These are phyloP conservation scores for Nicotiana obtusifolia DNA, from an alignment of 257 asterid genomes.

Conservation along the genomic window DNA sequence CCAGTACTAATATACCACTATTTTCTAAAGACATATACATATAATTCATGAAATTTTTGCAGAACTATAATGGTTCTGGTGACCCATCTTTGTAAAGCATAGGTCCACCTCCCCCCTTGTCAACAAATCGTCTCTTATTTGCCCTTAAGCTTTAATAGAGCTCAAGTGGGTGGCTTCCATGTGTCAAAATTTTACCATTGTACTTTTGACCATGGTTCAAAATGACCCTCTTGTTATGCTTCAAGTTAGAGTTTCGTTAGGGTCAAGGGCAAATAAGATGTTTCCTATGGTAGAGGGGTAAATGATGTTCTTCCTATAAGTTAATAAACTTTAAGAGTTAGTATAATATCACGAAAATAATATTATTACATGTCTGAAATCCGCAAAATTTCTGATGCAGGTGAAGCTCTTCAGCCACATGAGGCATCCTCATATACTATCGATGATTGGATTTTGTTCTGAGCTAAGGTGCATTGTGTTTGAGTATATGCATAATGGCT, in stretches of 20 bases:
- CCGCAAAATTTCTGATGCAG: constrained; percentile 25
- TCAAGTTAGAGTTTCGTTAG: neutral
- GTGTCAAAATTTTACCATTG: neutral
- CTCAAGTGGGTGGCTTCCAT: neutral
- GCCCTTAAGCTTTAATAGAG: neutral
- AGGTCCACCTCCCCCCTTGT: too few relatives aligned
- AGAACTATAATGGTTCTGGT: too few relatives aligned
- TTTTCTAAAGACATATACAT: too few relatives aligned
- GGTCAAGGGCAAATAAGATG: neutral
- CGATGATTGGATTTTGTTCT: constrained; percentile 58
- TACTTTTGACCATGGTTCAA: neutral
- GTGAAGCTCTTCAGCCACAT: constrained; percentile 40
- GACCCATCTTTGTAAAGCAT: too few relatives aligned
- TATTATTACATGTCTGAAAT: neutral
- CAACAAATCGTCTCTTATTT: neutral
- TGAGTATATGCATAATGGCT: constrained; percentile 54
- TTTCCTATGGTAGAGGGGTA: neutral
- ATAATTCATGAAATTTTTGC: too few relatives aligned
- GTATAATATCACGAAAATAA: neutral
- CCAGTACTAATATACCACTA: too few relatives aligned
- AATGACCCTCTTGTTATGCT: neutral
- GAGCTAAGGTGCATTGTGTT: constrained; percentile 49
- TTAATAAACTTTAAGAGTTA: neutral
- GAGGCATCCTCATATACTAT: constrained; percentile 52
- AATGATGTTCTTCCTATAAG: neutral